A percentile compares a stretch with the other conserved stretches of the same genome.
phyloP scores from a whole-genome alignment of 2,329 filamentous ascomycete genomes.

The Diaporthe citriasiana region DNA sequence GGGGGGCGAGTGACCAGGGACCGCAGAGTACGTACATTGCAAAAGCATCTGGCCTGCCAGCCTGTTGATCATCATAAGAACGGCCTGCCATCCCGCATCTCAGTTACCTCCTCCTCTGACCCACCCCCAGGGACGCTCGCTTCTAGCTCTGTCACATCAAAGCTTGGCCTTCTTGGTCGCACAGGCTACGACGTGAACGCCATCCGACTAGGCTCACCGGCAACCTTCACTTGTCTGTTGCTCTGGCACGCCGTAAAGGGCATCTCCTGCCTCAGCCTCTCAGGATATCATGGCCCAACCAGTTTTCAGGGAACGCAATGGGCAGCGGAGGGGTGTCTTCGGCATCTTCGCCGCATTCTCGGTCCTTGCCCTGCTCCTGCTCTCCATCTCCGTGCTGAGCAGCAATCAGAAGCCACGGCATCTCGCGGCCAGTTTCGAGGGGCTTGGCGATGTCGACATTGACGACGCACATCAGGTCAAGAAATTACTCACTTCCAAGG shows the following conservation, averaged over 20 bases:
- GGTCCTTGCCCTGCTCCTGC: constrained; percentile 36
- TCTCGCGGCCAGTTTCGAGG: constrained; percentile 23
- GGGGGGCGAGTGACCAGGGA: neutral
- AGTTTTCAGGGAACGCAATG: constrained; percentile 1
- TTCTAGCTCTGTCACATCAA: constrained; percentile 31
- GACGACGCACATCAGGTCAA: constrained; percentile 40
- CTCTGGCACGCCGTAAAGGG: neutral
- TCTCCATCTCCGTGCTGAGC: constrained; percentile 38
- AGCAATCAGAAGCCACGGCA: constrained; percentile 25
- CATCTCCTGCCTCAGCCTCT: neutral
- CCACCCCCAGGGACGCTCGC: constrained; percentile 3
- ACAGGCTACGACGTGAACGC: constrained; percentile 8
- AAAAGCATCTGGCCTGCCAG: neutral
- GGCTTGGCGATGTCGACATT: constrained; percentile 34
- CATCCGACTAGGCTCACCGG: constrained; percentile 1
- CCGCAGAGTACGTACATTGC: neutral
- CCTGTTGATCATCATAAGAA: constrained; percentile 20
- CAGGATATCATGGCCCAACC: constrained; percentile 34
- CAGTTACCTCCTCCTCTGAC: neutral
- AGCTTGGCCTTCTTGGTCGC: constrained; percentile 21
- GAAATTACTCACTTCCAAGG: constrained; percentile 39
- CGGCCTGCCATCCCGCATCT: constrained; percentile 11
- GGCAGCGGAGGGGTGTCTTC: constrained; percentile 37
- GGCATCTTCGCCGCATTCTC: constrained; percentile 38
- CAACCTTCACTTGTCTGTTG: neutral